Evolutionary conservation across 306 rosid genomes (phyloP).

Genomic region (Luffa acutangula): DNA sequence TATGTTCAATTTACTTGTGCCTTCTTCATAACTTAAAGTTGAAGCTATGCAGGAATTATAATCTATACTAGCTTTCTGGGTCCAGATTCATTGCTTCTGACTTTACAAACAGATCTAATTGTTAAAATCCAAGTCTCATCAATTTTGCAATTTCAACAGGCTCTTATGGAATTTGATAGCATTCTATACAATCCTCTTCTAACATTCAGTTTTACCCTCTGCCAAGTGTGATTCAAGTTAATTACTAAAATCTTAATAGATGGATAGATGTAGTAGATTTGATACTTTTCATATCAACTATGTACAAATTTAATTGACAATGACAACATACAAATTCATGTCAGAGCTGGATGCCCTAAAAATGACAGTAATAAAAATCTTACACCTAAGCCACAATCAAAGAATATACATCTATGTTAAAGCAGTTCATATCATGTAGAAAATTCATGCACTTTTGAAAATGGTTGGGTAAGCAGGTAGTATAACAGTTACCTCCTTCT

Average conservation of each 20-base stretch:
- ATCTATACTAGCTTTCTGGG: neutral
- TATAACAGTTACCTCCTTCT: slow-evolving; percentile 45
- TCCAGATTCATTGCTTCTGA: neutral
- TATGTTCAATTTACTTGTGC: neutral
- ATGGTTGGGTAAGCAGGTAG: neutral
- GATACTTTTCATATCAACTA: neutral
- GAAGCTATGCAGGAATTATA: neutral
- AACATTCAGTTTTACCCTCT: neutral
- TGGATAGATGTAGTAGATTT: neutral
- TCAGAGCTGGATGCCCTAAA: neutral
- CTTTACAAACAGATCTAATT: neutral
- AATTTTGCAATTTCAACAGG: neutral
- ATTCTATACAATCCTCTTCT: neutral
- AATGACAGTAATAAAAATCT: neutral
- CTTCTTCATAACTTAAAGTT: neutral
- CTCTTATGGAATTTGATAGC: neutral
- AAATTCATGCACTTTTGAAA: neutral
- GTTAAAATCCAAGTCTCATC: neutral
- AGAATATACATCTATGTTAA: neutral
- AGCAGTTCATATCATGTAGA: neutral
- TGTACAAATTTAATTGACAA: neutral
- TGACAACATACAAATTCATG: neutral
- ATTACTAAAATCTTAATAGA: neutral
- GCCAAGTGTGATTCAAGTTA: neutral
- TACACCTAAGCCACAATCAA: neutral